Evolutionary conservation across 441 rosid species (phyloP).

Genomic region (Gossypium gossypioides): DNA sequence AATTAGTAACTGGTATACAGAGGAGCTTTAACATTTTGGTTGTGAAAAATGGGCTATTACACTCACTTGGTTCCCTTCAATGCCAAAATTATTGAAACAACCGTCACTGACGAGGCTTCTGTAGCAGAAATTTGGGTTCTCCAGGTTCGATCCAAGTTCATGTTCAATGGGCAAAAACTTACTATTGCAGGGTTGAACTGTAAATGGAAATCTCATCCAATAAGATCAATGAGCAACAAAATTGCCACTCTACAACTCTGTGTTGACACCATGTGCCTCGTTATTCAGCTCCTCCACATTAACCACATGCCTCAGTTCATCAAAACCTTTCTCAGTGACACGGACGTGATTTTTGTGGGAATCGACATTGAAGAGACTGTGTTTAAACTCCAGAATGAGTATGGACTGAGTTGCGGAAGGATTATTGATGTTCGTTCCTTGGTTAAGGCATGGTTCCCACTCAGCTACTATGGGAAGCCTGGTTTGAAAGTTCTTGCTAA

Average conservation of each 20-base stretch:
- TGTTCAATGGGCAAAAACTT: background rate
- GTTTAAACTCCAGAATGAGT: constrained; percentile 21
- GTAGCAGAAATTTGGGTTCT: constrained; percentile 11
- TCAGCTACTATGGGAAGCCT: constrained; percentile 8
- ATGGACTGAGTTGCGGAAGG: constrained; percentile 20
- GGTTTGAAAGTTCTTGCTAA: constrained; percentile 6
- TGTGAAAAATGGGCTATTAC: background rate
- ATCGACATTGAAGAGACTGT: constrained; percentile 20
- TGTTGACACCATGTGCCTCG: constrained; percentile 23
- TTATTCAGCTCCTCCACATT: constrained; percentile 12
- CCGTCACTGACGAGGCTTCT: constrained; percentile 2
- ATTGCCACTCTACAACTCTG: constrained; percentile 27
- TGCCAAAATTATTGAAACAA: constrained; percentile 10
- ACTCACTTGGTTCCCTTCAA: constrained; percentile 4
- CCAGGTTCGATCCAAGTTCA: background rate
- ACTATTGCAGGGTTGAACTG: constrained; percentile 22
- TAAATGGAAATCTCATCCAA: constrained; percentile 19
- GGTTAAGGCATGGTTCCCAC: constrained; percentile 12
- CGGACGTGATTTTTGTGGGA: constrained; percentile 25
- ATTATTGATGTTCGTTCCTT: constrained; percentile 19
- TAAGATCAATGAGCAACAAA: constrained; percentile 10
- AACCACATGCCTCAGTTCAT: constrained; percentile 12
- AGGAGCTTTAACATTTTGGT: background rate
- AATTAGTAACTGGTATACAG: background rate
- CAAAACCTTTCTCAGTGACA: constrained; percentile 13